A percentile compares a stretch with the other conserved stretches of the same genome.
phyloP scores from a whole-genome alignment of 1,284 basidiomycete species.

The Coriolopsis trogii region DNA sequence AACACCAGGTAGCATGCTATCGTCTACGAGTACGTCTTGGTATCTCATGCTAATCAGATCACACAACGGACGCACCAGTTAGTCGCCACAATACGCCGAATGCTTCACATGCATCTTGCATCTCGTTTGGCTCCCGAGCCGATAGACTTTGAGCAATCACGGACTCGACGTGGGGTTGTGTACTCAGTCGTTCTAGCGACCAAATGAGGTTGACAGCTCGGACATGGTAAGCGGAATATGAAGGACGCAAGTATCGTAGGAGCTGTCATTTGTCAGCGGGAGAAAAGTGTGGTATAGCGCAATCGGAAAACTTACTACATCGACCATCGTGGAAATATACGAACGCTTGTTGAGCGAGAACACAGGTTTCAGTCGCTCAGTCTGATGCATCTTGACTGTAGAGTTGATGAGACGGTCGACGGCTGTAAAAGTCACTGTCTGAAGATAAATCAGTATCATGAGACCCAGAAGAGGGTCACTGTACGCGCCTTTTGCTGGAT shows the following conservation, averaged over 20 bases:
- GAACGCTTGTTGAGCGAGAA: constrained; percentile 56
- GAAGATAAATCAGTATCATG: background rate
- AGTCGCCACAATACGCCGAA: constrained; percentile 94
- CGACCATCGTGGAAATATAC: constrained; percentile 59
- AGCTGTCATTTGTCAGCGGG: too few species aligned
- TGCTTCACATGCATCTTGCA: constrained; percentile 74
- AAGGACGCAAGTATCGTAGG: constrained; percentile 73
- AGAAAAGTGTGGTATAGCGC: too few species aligned
- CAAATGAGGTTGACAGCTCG: constrained; percentile 88
- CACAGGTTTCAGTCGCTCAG: constrained; percentile 51
- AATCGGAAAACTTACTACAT: constrained; percentile 36
- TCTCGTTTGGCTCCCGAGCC: constrained; percentile 48
- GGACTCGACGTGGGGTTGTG: constrained; percentile 71
- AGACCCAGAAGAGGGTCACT: background rate
- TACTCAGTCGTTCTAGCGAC: constrained; percentile 71
- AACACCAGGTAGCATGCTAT: constrained; percentile 79
- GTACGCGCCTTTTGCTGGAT: constrained; percentile 57
- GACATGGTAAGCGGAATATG: constrained; percentile 76
- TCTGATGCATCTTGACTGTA: constrained; percentile 57
- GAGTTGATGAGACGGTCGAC: constrained; percentile 69
- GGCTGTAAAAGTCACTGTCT: constrained; percentile 67
- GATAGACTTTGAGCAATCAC: constrained; percentile 75
- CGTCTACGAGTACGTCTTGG: constrained; percentile 55
- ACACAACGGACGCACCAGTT: constrained; percentile 58
- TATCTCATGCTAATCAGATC: background rate